Base-by-base conservation (phyloP, 306 rosid species). In the Prunus mongolica region DNA sequence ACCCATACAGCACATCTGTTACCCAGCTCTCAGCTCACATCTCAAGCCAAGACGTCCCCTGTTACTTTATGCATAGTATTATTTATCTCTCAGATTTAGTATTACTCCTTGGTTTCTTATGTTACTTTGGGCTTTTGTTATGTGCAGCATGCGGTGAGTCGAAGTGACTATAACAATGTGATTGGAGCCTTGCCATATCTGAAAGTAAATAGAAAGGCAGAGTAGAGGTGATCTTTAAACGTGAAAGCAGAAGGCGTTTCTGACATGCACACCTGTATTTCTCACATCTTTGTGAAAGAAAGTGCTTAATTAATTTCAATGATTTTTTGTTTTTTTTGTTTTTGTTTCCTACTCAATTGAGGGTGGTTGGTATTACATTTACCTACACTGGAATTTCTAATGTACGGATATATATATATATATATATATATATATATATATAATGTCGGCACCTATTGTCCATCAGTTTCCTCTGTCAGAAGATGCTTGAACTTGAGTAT, bases 131-230 rank as follows among this genome's bases (percentile, higher is more conserved):
- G 71, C 30, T 67, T 34, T 77, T 81, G 61, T 60, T 52, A 74
- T 79, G 45, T 27, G 57, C 97, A 95, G 97, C 85, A 80, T 66
- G 77, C 77, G 9, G 97, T 92, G 52, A 69, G 76, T 88, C 87
- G 90, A 81, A 91, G 97, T 69, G 97, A 95, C 89, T 92, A 90
- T 75, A 91, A 95, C 84, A 95, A 95, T 71, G 99, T 95, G 72
- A 85, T 92, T 32, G 88, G 93, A 67, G 89, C 89, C 78, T 80
- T 95, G 84, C 99, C 99, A 7, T 95, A 95, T 76, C 86, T 95
- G 73, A 95, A 95, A 85, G 99, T 89, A 73, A 90, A 95, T 84
- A 87, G 99, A 81, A 34, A 81, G 15, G 96, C 89, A 15, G 65
- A 82, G 71, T 90, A 90, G 80, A 84, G 68, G 25, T 47, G 14